Percentiles rank a stretch among this genome's conserved stretches.
phyloP scores from a whole-genome alignment of 148 eudicot genomes.

The Linanthus parryae region DNA sequence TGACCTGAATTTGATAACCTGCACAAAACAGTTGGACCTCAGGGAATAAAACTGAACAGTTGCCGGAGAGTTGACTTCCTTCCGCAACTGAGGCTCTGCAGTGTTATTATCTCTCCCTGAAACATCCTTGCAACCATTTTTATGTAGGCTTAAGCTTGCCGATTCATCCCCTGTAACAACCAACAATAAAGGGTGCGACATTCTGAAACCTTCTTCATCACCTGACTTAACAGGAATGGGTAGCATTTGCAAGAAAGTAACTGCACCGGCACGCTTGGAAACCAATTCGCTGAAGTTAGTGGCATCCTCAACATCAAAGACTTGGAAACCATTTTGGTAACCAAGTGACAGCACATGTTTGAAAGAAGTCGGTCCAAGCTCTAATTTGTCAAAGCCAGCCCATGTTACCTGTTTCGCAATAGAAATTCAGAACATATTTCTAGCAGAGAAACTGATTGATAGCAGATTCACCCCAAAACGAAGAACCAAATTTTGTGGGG shows the following conservation, averaged over 20 bases:
- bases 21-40: constrained; percentile 31
- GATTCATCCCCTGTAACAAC: constrained; percentile 34
- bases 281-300: constrained; percentile 34
- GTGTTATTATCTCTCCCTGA: constrained; percentile 17
- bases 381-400: constrained; percentile 46
- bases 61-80: constrained; percentile 21
- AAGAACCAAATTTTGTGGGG: no score
- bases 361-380: constrained; percentile 23
- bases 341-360: constrained; percentile 39
- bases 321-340: constrained; percentile 41
- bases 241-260: constrained; percentile 37
- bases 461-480: no score
- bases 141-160: constrained; percentile 12
- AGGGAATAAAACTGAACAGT: constrained; percentile 39
- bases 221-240: constrained; percentile 27
- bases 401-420: constrained; percentile 32
- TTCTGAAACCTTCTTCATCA: constrained; percentile 27
- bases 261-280: constrained; percentile 36
- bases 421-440: constrained; percentile 12
- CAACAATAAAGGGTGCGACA: constrained; percentile 30
- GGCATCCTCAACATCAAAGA: constrained; percentile 35
- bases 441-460: no score
- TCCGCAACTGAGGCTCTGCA: constrained; percentile 19
- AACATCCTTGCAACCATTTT: no score
- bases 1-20: constrained; percentile 32